These are phyloP conservation scores for Cokeromyces recurvatus DNA, from an alignment of 371 early-diverging fungal species.

Conservation along the genomic window DNA sequence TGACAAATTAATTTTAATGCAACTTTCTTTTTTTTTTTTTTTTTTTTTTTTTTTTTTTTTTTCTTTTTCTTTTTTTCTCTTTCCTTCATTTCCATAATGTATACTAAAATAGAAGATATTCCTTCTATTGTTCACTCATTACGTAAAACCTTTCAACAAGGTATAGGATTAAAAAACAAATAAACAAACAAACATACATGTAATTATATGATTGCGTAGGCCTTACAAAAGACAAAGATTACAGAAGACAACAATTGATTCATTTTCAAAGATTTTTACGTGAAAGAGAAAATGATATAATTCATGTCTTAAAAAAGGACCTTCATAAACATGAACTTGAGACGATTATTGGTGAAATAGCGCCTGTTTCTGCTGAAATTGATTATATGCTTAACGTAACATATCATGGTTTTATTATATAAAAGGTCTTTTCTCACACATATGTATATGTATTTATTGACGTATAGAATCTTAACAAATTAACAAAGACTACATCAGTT, in stretches of 20 bases:
- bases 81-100: no score
- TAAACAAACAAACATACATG: neutral
- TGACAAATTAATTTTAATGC: no score
- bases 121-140: conserved; percentile 39
- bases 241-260: conserved; percentile 65
- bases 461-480: conserved; percentile 27
- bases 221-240: conserved; percentile 40
- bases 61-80: no score
- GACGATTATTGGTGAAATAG: conserved; percentile 55
- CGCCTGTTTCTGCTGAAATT: conserved; percentile 61
- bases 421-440: no score
- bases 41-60: no score
- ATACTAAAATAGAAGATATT: conserved; percentile 21
- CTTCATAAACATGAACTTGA: conserved; percentile 55
- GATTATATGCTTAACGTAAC: conserved; percentile 50
- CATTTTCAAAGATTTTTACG: conserved; percentile 50
- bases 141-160: conserved; percentile 40
- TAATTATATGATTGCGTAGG: no score
- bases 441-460: no score
- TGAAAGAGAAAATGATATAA: conserved; percentile 56
- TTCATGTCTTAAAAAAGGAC: conserved; percentile 62
- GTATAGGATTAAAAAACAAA: conserved; percentile 9
- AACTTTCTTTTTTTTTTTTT: no score
- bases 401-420: no score
- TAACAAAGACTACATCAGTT: conserved; percentile 21